phyloP scores from a whole-genome alignment of 805 yeast genomes.

The Yamadazyma nakazawae region DNA sequence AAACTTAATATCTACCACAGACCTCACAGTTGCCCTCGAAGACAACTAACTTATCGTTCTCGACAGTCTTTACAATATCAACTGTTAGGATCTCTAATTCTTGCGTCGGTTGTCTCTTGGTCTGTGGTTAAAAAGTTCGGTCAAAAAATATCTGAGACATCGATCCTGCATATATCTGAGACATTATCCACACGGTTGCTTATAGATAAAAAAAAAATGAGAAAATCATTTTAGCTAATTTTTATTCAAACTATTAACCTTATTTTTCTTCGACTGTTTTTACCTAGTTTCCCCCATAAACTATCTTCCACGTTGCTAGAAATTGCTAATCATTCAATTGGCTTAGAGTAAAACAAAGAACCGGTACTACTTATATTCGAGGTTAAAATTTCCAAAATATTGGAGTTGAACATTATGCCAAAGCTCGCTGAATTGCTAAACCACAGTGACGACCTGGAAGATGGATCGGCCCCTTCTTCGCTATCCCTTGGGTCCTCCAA shows the following conservation, averaged over 20 bases:
- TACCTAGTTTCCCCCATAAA: neutral
- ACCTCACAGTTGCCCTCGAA: too few relatives aligned
- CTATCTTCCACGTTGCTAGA: neutral
- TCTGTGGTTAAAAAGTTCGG: neutral
- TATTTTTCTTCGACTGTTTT: neutral
- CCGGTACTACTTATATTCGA: neutral
- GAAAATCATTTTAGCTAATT: neutral
- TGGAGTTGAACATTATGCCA: slow-evolving; percentile 3
- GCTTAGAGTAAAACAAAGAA: neutral
- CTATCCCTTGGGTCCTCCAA: slow-evolving; percentile 2
- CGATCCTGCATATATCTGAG: slow-evolving; percentile 13
- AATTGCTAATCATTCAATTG: neutral
- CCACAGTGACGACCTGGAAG: slow-evolving; percentile 9
- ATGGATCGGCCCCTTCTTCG: slow-evolving; percentile 5
- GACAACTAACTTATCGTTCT: too few relatives aligned
- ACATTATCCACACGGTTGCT: slow-evolving; percentile 10
- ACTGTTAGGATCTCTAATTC: neutral
- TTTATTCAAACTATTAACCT: neutral
- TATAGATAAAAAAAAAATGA: neutral
- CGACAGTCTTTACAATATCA: too few relatives aligned
- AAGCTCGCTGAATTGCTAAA: slow-evolving; percentile 6
- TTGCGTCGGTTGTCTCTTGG: neutral
- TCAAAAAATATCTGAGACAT: slow-evolving; percentile 14
- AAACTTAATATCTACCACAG: too few relatives aligned
- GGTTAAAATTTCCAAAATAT: neutral